Percentiles rank a stretch among this genome's conserved stretches.
These are phyloP conservation scores for Agrocybe pediades DNA, from an alignment of 768 basidiomycete species.

Conservation along the genomic window DNA sequence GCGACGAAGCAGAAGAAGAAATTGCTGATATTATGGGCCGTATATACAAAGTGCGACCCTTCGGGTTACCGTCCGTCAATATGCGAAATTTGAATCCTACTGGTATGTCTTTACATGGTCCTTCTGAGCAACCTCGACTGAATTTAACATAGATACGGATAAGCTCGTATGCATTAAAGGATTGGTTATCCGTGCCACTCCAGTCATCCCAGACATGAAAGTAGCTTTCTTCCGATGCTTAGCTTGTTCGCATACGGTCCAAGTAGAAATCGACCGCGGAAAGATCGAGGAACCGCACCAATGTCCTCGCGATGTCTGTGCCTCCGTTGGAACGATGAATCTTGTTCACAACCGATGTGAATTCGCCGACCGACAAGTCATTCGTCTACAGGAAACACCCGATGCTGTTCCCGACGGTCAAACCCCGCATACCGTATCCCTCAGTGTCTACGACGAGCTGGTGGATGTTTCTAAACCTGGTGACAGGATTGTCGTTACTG, in stretches of 20 bases:
- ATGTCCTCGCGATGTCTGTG: slow-evolving; percentile 94
- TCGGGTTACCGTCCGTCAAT: slow-evolving; percentile 80
- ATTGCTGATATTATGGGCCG: slow-evolving; percentile 85
- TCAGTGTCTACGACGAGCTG: slow-evolving; percentile 98
- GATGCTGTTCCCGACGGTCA: slow-evolving; percentile 98
- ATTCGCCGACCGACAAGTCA: slow-evolving; percentile 94
- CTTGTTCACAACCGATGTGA: slow-evolving; percentile 97
- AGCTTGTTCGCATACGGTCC: slow-evolving; percentile 94
- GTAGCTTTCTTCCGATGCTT: slow-evolving; percentile 97
- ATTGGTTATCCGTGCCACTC: slow-evolving; percentile 94
- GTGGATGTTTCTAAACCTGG: slow-evolving; percentile 97
- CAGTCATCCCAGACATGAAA: slow-evolving; percentile 99
- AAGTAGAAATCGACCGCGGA: slow-evolving; percentile 97
- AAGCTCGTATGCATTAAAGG: slow-evolving; percentile 96
- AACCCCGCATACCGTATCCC: slow-evolving; percentile 95
- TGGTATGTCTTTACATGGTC: slow-evolving; percentile 49
- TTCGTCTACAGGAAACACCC: slow-evolving; percentile 95
- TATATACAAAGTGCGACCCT: slow-evolving; percentile 93
- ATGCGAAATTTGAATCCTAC: slow-evolving; percentile 96
- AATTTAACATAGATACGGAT: slow-evolving; percentile 77
- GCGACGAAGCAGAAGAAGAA: slow-evolving; percentile 77
- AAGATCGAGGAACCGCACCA: slow-evolving; percentile 91
- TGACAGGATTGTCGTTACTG: slow-evolving; percentile 87
- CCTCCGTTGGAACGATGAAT: slow-evolving; percentile 85
- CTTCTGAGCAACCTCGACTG: neutral